Base-by-base conservation (phyloP, 2,329 filamentous ascomycete genomes). In the Mariannaea elegans region DNA sequence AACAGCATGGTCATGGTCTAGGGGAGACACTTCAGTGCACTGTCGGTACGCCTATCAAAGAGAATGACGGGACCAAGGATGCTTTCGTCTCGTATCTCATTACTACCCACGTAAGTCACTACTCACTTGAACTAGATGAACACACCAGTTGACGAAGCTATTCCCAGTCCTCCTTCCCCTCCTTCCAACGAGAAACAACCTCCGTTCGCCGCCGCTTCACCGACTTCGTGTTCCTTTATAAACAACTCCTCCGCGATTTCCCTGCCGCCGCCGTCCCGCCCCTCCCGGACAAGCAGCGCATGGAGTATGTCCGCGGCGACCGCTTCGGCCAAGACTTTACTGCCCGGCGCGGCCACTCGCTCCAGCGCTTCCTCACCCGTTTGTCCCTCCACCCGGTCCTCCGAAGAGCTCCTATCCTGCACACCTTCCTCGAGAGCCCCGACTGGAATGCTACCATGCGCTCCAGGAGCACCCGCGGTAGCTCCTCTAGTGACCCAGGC, bases 361-460 rank as follows among this genome's bases (percentile, higher is more conserved):
- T 99, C 51, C 90, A 96, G 77, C 91, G 95, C 51, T 99, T 99
- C 75, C 84, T 99, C 44, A 87, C 90, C 71, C 91, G 95, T 4
- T 82, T 97, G 56, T 88, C 94, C 3, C 83, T 97, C 42, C 95
- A 99, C 72, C 95, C 95, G 0, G 90, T 94, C 16, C 86, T 99
- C 46, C 91, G 95, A 23, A 88, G 94, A 56, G 91, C 92, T 0
- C 84, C 89, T 23, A 88, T 98, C 34, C 83, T 99, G 29, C 90
- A 95, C 69, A 90, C 89, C 59, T 99, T 99, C 75, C 87, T 99
- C 64, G 95, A 99, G 78, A 94, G 90, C 59, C 87, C 85, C 23
- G 95, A 99, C 77, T 99, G 95, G 95, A 98, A 99, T 76, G 91
- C 93, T 31, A 94, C 93, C 45, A 97, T 99, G 94, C 89, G 89